Evolutionary conservation across 2,329 filamentous ascomycete species (phyloP).

Genomic region (Colletotrichum horii): DNA sequence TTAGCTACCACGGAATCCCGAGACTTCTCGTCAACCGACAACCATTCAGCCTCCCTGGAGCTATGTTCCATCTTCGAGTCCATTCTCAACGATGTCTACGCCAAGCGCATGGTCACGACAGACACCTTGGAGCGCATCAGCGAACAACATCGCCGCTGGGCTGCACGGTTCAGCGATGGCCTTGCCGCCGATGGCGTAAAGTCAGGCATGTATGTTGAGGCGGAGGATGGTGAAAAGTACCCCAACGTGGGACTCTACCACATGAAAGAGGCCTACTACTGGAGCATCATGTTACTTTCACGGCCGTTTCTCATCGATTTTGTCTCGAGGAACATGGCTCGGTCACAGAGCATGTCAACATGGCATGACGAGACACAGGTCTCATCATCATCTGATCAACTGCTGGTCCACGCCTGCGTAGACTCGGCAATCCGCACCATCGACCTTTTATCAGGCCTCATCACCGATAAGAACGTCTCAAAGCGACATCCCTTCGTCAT

Average conservation of each 20-base stretch:
- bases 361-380: background rate
- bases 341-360: background rate
- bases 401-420: conserved; percentile 36
- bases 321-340: conserved; percentile 21
- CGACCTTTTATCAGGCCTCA: conserved; percentile 41
- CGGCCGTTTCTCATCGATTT: conserved; percentile 39
- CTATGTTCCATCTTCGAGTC: conserved; percentile 41
- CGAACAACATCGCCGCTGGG: conserved; percentile 32
- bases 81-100: conserved; percentile 38
- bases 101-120: conserved; percentile 32
- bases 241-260: conserved; percentile 34
- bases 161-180: conserved; percentile 18
- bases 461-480: conserved; percentile 36
- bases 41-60: conserved; percentile 33
- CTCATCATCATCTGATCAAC: conserved; percentile 21
- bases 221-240: conserved; percentile 17
- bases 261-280: conserved; percentile 41
- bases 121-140: conserved; percentile 29
- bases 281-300: conserved; percentile 41
- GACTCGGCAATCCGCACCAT: conserved; percentile 40
- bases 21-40: conserved; percentile 20
- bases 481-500: conserved; percentile 49
- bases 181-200: conserved; percentile 23
- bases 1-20: conserved; percentile 34
- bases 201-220: conserved; percentile 13